Conservation (phyloP, 768 basidiomycete species). For the Mycena maculata region DNA sequence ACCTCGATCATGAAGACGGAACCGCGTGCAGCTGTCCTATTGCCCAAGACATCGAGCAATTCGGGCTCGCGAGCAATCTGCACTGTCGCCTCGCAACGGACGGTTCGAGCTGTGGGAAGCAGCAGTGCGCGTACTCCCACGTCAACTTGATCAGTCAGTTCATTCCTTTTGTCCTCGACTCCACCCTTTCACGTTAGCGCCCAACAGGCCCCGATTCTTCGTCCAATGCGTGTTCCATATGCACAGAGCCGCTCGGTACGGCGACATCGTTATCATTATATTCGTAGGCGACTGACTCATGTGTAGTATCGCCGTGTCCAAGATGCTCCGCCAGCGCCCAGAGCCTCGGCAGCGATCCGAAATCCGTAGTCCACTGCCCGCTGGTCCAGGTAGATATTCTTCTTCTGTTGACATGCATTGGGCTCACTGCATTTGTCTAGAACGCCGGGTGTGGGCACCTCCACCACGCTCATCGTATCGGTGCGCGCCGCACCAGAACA, state of each 20-base stretch:
- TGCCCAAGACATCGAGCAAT: conserved; percentile 36
- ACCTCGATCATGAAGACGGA: conserved; percentile 17
- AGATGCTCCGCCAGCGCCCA: not conserved
- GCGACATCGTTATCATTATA: not conserved
- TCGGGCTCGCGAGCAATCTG: conserved; percentile 38
- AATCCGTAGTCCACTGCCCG: not conserved
- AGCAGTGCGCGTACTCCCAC: conserved; percentile 40
- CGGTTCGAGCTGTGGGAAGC: conserved; percentile 31
- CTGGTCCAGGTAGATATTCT: not conserved
- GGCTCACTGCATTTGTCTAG: conserved; percentile 18
- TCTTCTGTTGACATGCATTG: not conserved
- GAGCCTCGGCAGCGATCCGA: not conserved
- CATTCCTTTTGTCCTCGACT: too few relatives aligned
- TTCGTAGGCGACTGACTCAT: not conserved
- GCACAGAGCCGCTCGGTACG: not conserved
- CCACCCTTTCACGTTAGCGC: not conserved
- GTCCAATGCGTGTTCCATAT: not conserved
- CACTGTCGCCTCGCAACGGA: conserved; percentile 40
- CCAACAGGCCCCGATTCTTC: not conserved
- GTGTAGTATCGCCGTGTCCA: not conserved
- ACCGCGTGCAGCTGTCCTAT: conserved; percentile 37
- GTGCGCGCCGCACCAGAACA: conserved; percentile 27
- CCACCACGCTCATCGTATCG: conserved; percentile 43
- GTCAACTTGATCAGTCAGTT: conserved; percentile 8
- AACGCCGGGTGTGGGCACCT: conserved; percentile 42